Evolutionary conservation across 106 monocot genomes (phyloP), one percentile per base, ranked within the genome.

Genomic region (Allium sativum): DNA sequence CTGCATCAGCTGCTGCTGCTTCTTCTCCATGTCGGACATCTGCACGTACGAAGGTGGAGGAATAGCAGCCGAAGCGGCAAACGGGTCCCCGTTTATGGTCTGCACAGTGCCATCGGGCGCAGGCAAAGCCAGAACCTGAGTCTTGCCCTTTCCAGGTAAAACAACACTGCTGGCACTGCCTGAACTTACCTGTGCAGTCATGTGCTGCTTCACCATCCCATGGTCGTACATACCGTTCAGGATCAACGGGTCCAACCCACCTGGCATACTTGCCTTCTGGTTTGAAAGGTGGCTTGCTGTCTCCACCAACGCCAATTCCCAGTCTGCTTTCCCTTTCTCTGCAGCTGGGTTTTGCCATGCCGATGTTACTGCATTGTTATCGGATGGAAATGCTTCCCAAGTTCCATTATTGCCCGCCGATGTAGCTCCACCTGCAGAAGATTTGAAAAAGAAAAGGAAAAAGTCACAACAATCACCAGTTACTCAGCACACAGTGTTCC

Each of bases 11-110:
- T 84, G 66, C 65, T 81, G 83, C 62, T 95, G 95, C 75, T 87
- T 90, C 62, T 82, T 81, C 74, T 90, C 90, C 10, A 95, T 75
- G 58, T 95, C 95, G 7, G 84, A 70, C 95, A 95, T 95, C 72
- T 90, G 90, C 44, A 95, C 86, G 51, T 78, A 95, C 5, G 94
- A 71, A 15, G 94, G 90, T 12, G 94, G 81, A 7, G 90, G 81
- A 9, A 90, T 65, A 10, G 41, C 46, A 11, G 81, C 56, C 7
- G 94, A 95, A 1, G 94, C 90, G 0, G 77, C 76, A 46, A 95
- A 95, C 15, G 95, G 95, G 40, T 95, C 90, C 18, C 65, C 66
- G 0, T 82, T 82, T 0, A 90, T 56, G 17, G 40, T 77, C 50
- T 77, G 78, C 7, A 83, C 67, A 0, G 93, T 74, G 14, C 90